Evolutionary conservation across 306 rosid species (phyloP), one percentile per base, ranked within the genome.

Genomic region (Vicia faba): DNA sequence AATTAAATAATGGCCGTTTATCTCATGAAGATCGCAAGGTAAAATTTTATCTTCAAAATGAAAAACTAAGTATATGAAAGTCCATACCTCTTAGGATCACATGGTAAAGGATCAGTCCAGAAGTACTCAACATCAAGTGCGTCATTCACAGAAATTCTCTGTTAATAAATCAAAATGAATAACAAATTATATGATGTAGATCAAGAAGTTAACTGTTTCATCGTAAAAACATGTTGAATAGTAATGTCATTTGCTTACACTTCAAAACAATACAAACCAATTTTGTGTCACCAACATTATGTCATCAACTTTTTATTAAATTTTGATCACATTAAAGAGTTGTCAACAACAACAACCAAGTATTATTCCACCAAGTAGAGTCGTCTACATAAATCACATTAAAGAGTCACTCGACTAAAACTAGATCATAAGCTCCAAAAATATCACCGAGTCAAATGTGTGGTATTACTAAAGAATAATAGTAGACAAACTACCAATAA

Each of bases 81-180:
- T 41, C 9, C 62, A 39, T 61, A 86, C 95, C 87, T 85, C 81
- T 79, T 85, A 8, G 95, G 95, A 76, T 85, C 91, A 11, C 91
- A 85, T 28, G 95, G 95, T 64, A 81, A 68, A 13, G 95, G 95
- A 77, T 88, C 95, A 75, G 75, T 77, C 91, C 91, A 85, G 79
- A 85, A 88, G 79, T 88, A 88, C 66, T 88, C 95, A 0, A 87
- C 88, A 83, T 85, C 91, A 60, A 88, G 85, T 19, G 95, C 91
- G 51, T 88, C 87, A 70, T 81, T 80, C 3, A 88, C 91, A 67
- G 87, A 66, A 54, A 85, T 81, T 80, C 95, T 88, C 89, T 88
- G 40, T 40, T 23, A 45, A 61, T 41, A 45, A 60, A 35, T 38
- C 38, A 79, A 50, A 68, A 13, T 35, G 29, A 59, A 64, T 79